These are phyloP conservation scores for Coemansia sp. DNA, from an alignment of 192 early-diverging fungal genomes.

Conservation along the genomic window DNA sequence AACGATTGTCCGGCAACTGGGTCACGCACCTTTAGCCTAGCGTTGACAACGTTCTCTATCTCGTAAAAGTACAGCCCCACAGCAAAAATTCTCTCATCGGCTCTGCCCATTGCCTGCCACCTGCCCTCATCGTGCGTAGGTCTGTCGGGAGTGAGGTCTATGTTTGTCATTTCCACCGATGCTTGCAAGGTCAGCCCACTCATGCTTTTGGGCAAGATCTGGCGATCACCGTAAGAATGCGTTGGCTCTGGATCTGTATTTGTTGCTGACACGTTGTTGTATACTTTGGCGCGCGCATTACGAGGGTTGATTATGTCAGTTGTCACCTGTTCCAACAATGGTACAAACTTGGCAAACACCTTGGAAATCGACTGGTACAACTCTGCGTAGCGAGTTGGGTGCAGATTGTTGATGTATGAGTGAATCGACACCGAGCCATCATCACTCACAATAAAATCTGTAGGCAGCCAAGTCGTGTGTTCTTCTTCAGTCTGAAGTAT, in stretches of 20 bases:
- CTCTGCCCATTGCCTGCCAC: constrained; percentile 74
- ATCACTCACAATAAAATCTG: neutral
- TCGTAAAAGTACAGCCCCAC: constrained; percentile 72
- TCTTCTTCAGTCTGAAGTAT: too few species aligned
- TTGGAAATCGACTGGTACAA: too few species aligned
- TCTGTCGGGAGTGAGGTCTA: constrained; percentile 63
- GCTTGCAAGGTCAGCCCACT: constrained; percentile 52
- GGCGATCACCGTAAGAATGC: neutral
- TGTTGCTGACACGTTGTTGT: too few species aligned
- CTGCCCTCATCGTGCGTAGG: constrained; percentile 51
- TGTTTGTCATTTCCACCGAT: constrained; percentile 69
- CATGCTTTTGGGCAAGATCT: constrained; percentile 21
- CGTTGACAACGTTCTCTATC: constrained; percentile 59
- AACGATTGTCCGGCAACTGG: neutral
- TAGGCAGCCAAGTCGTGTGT: neutral
- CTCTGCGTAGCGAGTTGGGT: too few species aligned
- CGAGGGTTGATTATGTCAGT: constrained; percentile 7
- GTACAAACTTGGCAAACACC: too few species aligned
- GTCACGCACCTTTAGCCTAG: neutral
- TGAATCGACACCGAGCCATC: neutral
- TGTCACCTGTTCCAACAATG: constrained; percentile 53
- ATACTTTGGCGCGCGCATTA: neutral
- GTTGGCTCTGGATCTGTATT: too few species aligned
- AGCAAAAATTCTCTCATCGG: constrained; percentile 67
- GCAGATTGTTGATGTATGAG: too few species aligned